Percentiles rank a stretch among this genome's conserved stretches.
Conservation (phyloP, 176 grass and related monocot species). For the Thalia dealbata region DNA sequence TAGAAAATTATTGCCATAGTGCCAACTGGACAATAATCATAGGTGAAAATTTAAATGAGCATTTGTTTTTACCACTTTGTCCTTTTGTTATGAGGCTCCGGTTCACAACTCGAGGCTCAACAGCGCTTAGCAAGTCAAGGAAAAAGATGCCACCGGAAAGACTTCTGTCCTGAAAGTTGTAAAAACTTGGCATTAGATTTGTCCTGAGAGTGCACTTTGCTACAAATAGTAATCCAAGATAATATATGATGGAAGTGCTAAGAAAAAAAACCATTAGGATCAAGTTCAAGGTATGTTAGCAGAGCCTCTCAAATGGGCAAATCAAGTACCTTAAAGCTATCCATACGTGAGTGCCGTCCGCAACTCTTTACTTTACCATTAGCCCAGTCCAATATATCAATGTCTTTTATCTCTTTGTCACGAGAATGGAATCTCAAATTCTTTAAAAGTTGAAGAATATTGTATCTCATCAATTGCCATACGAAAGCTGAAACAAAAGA, state of each 20-base stretch:
- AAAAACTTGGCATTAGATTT: conserved; percentile 1
- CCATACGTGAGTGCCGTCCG: conserved; percentile 42
- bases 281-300: background rate
- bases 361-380: conserved; percentile 53
- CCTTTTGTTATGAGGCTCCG: conserved; percentile 90
- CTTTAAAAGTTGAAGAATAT: conserved; percentile 59
- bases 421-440: conserved; percentile 53
- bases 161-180: conserved; percentile 60
- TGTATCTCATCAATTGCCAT: conserved; percentile 72
- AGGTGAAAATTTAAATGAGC: background rate
- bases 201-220: conserved; percentile 3
- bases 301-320: background rate
- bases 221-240: background rate
- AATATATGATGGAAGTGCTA: background rate
- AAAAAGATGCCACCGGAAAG: conserved; percentile 95
- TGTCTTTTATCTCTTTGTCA: conserved; percentile 50
- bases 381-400: conserved; percentile 60
- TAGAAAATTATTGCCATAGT: background rate
- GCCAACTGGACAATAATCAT: too few species aligned
- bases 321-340: conserved; percentile 55
- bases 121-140: conserved; percentile 61
- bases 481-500: conserved; percentile 40
- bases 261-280: background rate
- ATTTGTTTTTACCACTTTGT: conserved; percentile 48
- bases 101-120: conserved; percentile 88